Conservation (phyloP, 306 rosid species). For the Hippophae gyantsensis region DNA sequence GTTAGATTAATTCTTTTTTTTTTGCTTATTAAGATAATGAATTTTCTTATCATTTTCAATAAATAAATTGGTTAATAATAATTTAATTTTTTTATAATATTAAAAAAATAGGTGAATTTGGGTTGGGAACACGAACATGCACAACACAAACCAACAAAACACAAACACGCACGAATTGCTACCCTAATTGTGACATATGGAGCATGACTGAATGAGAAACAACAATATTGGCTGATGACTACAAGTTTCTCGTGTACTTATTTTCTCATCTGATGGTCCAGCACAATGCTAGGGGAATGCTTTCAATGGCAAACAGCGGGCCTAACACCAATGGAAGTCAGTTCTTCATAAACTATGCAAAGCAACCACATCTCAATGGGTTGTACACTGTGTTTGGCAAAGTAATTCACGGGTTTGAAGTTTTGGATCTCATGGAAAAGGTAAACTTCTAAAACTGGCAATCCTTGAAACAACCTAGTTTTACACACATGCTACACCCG, state of each 20-base stretch:
- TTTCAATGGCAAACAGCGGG: conserved; percentile 93
- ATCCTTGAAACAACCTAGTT: not conserved
- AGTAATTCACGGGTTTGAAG: conserved; percentile 96
- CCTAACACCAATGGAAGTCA: conserved; percentile 97
- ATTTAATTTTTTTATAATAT: no score
- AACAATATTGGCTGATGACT: not conserved
- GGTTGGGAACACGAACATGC: no score
- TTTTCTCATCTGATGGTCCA: conserved; percentile 23
- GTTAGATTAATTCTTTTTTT: no score
- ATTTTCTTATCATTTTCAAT: no score
- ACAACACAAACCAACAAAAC: no score
- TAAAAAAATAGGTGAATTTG: no score
- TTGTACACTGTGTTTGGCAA: conserved; percentile 75
- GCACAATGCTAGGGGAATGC: conserved; percentile 93
- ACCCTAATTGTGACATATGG: no score
- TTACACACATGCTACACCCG: not conserved
- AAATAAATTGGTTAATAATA: no score
- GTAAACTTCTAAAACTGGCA: not conserved
- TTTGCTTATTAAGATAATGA: no score
- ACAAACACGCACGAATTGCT: no score
- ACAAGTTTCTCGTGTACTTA: not conserved
- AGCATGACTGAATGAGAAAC: not conserved
- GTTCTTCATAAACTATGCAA: conserved; percentile 70
- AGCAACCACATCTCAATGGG: conserved; percentile 90
- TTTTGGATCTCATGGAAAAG: conserved; percentile 98